These are phyloP conservation scores for Fusarium pseudocircinatum DNA, from an alignment of 2,329 filamentous ascomycete genomes.

Conservation along the genomic window DNA sequence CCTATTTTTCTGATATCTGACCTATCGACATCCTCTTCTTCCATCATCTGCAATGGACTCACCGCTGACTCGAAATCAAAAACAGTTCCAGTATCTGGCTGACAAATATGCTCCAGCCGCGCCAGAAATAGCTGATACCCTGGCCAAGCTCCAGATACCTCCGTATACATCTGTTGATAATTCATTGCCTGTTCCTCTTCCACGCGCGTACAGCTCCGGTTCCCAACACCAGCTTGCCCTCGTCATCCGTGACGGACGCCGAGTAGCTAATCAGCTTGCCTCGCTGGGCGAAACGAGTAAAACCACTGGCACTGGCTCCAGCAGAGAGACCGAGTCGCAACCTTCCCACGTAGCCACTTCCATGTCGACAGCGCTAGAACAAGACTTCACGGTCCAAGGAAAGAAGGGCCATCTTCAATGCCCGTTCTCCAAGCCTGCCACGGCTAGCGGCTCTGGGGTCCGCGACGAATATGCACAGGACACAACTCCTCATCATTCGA, in stretches of 20 bases:
- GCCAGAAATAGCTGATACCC: conserved; percentile 72
- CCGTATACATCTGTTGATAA: conserved; percentile 61
- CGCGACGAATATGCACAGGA: conserved; percentile 47
- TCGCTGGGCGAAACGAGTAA: conserved; percentile 61
- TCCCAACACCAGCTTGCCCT: conserved; percentile 67
- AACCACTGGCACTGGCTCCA: conserved; percentile 59
- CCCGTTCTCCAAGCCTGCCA: conserved; percentile 71
- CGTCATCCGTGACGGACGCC: conserved; percentile 71
- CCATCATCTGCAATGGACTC: conserved; percentile 21
- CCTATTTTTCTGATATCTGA: conserved; percentile 54
- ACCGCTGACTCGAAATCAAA: conserved; percentile 36
- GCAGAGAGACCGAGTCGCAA: conserved; percentile 58
- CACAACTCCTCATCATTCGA: conserved; percentile 58
- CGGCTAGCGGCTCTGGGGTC: conserved; percentile 42
- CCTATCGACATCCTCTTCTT: conserved; percentile 9
- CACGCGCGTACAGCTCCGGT: conserved; percentile 54
- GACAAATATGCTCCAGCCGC: conserved; percentile 74
- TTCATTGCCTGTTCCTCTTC: conserved; percentile 63
- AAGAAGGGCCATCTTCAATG: conserved; percentile 82
- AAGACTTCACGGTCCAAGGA: conserved; percentile 89
- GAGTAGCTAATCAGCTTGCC: conserved; percentile 63
- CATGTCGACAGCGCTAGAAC: conserved; percentile 76
- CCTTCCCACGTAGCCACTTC: conserved; percentile 61
- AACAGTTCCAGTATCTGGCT: conserved; percentile 70
- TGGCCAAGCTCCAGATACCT: conserved; percentile 73